phyloP scores from a whole-genome alignment of 2,329 filamentous ascomycete genomes.

The Alternaria viburni region DNA sequence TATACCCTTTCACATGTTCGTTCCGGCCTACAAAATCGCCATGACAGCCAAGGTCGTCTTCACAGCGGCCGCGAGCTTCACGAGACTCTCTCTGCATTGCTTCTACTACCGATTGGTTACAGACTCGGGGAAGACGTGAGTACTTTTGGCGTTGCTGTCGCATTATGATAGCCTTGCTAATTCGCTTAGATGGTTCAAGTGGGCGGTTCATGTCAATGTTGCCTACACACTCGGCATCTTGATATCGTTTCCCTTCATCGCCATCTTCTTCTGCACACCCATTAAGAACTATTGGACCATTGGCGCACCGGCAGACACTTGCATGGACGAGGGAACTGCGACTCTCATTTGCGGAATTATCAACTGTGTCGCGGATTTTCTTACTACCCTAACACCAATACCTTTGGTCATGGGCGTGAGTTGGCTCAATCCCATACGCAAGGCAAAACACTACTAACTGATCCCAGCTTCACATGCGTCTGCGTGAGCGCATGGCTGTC shows the following conservation, averaged over 20 bases:
- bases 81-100: conserved; percentile 52
- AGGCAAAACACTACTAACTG: background rate
- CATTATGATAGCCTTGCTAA: background rate
- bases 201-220: conserved; percentile 49
- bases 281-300: conserved; percentile 52
- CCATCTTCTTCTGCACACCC: conserved; percentile 52
- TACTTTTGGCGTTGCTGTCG: background rate
- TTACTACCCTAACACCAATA: conserved; percentile 52
- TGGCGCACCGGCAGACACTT: conserved; percentile 38
- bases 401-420: conserved; percentile 50
- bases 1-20: conserved; percentile 38
- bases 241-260: conserved; percentile 44
- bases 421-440: background rate
- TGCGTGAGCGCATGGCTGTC: conserved; percentile 49
- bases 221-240: conserved; percentile 47
- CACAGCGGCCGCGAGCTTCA: conserved; percentile 51
- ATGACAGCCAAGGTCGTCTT: conserved; percentile 53
- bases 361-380: conserved; percentile 52
- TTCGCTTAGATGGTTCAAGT: conserved; percentile 41
- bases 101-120: conserved; percentile 56
- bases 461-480: conserved; percentile 49
- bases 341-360: conserved; percentile 52
- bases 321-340: conserved; percentile 50
- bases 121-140: conserved; percentile 43
- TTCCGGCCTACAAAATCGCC: conserved; percentile 44